Conservation (phyloP, 192 early-diverging fungal genomes). For the Coemansia sp. region DNA sequence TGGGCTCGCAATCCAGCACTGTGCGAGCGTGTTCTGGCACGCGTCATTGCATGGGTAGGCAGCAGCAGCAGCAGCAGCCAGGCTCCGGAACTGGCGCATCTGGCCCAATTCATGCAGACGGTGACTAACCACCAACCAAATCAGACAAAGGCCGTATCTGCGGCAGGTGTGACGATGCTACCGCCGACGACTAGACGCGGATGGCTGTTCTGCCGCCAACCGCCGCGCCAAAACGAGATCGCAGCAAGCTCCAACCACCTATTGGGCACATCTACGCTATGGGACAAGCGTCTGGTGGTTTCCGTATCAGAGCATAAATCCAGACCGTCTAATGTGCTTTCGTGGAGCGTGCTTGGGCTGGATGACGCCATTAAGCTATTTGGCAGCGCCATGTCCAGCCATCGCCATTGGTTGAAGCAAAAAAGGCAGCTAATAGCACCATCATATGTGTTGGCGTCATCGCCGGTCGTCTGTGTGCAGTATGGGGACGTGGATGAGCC, state of each 20-base stretch:
- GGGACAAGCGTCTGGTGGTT: conserved; percentile 35
- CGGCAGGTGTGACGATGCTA: conserved; percentile 31
- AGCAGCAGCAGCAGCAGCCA: conserved; percentile 28
- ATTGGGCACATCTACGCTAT: conserved; percentile 21
- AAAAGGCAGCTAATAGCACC: conserved; percentile 4
- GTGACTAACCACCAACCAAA: neutral
- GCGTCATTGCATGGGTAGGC: conserved; percentile 27
- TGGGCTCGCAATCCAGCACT: conserved; percentile 35
- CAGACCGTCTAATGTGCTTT: neutral
- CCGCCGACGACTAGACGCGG: conserved; percentile 22
- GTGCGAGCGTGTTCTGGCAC: conserved; percentile 39
- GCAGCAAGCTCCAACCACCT: neutral
- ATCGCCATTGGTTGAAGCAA: conserved; percentile 14
- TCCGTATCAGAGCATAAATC: neutral
- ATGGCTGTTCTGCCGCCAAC: conserved; percentile 45
- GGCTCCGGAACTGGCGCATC: conserved; percentile 41
- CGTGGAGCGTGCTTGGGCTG: conserved; percentile 27
- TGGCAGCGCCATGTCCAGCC: conserved; percentile 13
- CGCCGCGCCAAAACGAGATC: conserved; percentile 28
- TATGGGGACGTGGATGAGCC: neutral
- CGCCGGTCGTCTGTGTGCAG: conserved; percentile 29
- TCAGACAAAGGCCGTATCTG: neutral
- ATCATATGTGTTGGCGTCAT: conserved; percentile 18
- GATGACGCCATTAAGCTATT: conserved; percentile 21
- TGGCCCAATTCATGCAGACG: conserved; percentile 20